These are phyloP conservation scores for Penicillium aurantiogriseum DNA, from an alignment of 2,329 filamentous ascomycete genomes.

Conservation along the genomic window DNA sequence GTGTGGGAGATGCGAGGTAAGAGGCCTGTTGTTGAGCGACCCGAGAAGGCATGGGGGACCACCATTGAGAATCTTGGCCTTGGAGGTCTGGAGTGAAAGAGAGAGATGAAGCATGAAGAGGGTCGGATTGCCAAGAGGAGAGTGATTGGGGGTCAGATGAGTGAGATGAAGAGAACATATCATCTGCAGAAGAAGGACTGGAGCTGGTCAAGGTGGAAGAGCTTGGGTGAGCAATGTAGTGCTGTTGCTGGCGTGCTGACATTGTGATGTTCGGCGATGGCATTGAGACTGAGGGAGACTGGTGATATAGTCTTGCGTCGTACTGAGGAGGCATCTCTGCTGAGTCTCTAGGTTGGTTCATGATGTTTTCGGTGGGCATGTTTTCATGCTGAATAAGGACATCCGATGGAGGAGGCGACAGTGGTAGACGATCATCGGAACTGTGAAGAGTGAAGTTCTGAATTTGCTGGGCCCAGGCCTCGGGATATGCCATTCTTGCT, in stretches of 20 bases:
- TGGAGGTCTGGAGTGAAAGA: constrained; percentile 43
- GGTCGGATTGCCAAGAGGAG: constrained; percentile 44
- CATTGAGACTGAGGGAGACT: constrained; percentile 36
- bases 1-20: constrained; percentile 37
- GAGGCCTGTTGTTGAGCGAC: constrained; percentile 37
- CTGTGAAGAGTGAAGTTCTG: constrained; percentile 53
- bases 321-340: constrained; percentile 36
- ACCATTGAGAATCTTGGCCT: constrained; percentile 42
- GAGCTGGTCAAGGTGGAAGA: constrained; percentile 33
- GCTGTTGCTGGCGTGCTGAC: constrained; percentile 33
- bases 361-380: constrained; percentile 32
- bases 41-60: constrained; percentile 39
- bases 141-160: constrained; percentile 41
- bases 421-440: constrained; percentile 43
- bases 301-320: constrained; percentile 33
- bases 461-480: constrained; percentile 54
- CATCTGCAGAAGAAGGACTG: constrained; percentile 39
- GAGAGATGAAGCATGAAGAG: constrained; percentile 36
- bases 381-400: constrained; percentile 42
- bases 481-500: constrained; percentile 43
- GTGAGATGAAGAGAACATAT: constrained; percentile 40
- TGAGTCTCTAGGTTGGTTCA: constrained; percentile 32
- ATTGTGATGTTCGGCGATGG: constrained; percentile 32
- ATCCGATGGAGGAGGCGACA: constrained; percentile 49
- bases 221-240: constrained; percentile 33